These are phyloP conservation scores for Chaetomium sp. DNA, from an alignment of 2,329 filamentous ascomycete species.

Conservation along the genomic window DNA sequence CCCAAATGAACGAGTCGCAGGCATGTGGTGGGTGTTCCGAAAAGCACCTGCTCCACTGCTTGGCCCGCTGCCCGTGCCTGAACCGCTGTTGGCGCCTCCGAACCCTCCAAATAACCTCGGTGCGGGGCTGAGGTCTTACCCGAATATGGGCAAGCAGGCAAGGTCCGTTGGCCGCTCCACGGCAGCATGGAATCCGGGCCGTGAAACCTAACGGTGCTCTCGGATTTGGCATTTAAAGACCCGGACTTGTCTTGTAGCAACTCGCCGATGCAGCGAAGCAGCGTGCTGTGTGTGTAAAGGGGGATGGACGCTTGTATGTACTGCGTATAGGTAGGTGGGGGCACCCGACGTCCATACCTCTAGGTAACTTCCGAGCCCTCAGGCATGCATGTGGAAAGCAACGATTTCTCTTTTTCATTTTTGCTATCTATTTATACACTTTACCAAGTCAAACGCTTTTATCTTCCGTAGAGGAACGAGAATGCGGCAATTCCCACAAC, in stretches of 20 bases:
- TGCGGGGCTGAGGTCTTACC: conserved; percentile 11
- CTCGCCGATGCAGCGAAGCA: neutral
- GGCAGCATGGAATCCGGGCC: neutral
- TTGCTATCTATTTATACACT: conserved; percentile 30
- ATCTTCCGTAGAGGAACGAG: conserved; percentile 26
- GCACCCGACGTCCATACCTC: too few species aligned
- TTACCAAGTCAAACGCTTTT: conserved; percentile 30
- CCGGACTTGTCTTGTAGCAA: neutral
- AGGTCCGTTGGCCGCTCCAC: neutral
- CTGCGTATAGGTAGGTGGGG: neutral
- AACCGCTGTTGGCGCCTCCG: neutral
- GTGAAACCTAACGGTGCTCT: neutral
- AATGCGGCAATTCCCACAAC: conserved; percentile 9
- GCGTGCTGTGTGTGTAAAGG: neutral
- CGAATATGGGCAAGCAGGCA: neutral
- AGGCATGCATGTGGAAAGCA: conserved; percentile 8
- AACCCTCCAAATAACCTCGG: conserved; percentile 12
- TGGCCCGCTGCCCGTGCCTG: conserved; percentile 2
- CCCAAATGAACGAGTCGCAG: neutral
- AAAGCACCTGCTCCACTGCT: conserved; percentile 4
- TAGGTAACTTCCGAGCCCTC: too few species aligned
- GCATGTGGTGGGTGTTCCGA: conserved; percentile 1
- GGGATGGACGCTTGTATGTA: neutral
- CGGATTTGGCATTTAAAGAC: neutral
- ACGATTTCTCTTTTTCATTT: conserved; percentile 24